Evolutionary conservation across 441 rosid genomes (phyloP).

Genomic region (Macaranga tanarius): DNA sequence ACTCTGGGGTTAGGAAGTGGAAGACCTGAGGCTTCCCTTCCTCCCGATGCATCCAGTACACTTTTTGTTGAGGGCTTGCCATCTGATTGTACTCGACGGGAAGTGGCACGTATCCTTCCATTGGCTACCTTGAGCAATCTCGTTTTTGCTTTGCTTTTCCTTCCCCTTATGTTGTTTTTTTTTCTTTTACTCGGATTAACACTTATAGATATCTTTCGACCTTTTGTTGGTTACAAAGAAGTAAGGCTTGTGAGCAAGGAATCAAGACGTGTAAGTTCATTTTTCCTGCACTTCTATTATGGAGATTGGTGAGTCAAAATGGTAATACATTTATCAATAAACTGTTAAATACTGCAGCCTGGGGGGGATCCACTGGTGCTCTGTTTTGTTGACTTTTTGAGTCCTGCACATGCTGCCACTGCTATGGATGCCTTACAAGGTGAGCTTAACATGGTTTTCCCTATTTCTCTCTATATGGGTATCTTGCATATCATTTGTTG

Average conservation of each 20-base stretch:
- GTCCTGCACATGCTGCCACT: slow-evolving; percentile 69
- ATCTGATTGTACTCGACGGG: slow-evolving; percentile 50
- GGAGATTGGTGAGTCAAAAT: background rate
- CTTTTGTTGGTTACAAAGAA: slow-evolving; percentile 70
- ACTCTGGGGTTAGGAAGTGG: slow-evolving; percentile 41
- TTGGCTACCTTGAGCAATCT: background rate
- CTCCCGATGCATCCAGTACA: slow-evolving; percentile 57
- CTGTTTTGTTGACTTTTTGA: slow-evolving; percentile 66
- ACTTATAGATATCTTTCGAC: slow-evolving; percentile 58
- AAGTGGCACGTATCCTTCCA: slow-evolving; percentile 65
- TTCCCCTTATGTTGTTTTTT: slow-evolving; percentile 12
- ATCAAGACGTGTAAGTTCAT: slow-evolving; percentile 49
- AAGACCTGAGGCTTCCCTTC: slow-evolving; percentile 49
- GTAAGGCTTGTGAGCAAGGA: slow-evolving; percentile 69
- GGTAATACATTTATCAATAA: slow-evolving; percentile 11
- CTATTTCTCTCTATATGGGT: background rate
- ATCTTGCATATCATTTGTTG: background rate
- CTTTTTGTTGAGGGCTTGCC: slow-evolving; percentile 72
- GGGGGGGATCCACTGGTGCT: slow-evolving; percentile 54
- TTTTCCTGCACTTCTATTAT: background rate
- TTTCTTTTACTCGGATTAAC: slow-evolving; percentile 32
- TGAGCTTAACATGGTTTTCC: slow-evolving; percentile 27
- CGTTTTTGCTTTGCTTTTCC: slow-evolving; percentile 11
- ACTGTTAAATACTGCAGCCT: slow-evolving; percentile 37
- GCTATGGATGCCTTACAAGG: slow-evolving; percentile 73